Base-by-base conservation (phyloP, 495 filamentous ascomycete species). In the Hypomontagnella submonticulosa region DNA sequence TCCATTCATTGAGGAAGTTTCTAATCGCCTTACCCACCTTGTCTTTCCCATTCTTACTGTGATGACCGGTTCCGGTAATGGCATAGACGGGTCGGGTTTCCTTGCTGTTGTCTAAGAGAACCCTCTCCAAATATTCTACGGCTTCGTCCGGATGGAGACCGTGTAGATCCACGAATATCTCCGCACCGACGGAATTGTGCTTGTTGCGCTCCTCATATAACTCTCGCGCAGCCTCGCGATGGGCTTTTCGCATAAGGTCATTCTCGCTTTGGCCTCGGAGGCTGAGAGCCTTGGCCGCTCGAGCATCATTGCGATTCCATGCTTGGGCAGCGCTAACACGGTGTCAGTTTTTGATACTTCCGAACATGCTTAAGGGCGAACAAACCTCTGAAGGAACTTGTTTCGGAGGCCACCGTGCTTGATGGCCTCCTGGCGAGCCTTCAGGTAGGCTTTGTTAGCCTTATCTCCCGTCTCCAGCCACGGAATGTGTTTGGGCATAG, bases 261-360 rank as follows among this genome's bases (percentile, higher is more conserved):
- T 99, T 99, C 79, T 98, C 96, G 42, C 88, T 92, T 74, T 98
- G 96, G 20, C 96, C 96, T 11, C 96, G 90, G 44, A 97, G 85
- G 61, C 91, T 95, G 48, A 97, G 82, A 37, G 95, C 95, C 78
- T 98, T 98, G 27, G 96, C 96, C 12, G 95, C 93, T 64, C 96
- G 88, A 18, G 96, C 93, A 75, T 99, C 96, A 71, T 96, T 97
- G 48, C 96, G 90, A 73, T 98, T 97, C 96, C 96, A 99, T n/a
- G 96, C 96, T 82, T 97, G 93, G n/a, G 95, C 94, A 51, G 96
- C 96, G 72, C 93, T 96, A 53, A 27, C 19, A 38, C 12, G 32
- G 6, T 23, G 71, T 80, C 47, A 81, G 68, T 37, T 41, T 67
- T 23, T 4, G 3, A 57, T 13, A 27, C 30, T 34, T 20, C 11